These are phyloP conservation scores for Phytophthora hibernalis DNA, from an alignment of 352 stramenopile genomes.

Conservation along the genomic window DNA sequence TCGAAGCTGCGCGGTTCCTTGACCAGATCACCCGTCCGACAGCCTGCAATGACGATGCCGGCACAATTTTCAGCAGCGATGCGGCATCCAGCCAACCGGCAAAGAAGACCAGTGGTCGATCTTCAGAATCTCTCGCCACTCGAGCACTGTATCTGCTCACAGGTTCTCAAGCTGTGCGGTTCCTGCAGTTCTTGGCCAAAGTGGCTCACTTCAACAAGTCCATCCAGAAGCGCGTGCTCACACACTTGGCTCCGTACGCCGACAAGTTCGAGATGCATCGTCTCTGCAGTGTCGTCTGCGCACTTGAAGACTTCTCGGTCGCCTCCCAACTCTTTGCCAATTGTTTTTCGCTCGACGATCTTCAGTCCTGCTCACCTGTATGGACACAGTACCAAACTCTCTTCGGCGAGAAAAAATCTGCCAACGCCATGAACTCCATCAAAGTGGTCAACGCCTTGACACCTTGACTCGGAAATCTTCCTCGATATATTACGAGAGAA, in stretches of 20 bases:
- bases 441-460: background rate
- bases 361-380: slow-evolving; percentile 43
- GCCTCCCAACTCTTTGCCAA: slow-evolving; percentile 48
- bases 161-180: slow-evolving; percentile 55
- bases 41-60: slow-evolving; percentile 5
- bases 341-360: slow-evolving; percentile 31
- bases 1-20: slow-evolving; percentile 69
- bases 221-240: slow-evolving; percentile 55
- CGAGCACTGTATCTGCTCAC: slow-evolving; percentile 68
- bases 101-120: slow-evolving; percentile 10
- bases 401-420: slow-evolving; percentile 45
- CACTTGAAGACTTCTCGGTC: slow-evolving; percentile 51
- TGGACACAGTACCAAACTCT: slow-evolving; percentile 64
- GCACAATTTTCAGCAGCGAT: slow-evolving; percentile 8
- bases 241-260: slow-evolving; percentile 53
- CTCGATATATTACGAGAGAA: slow-evolving; percentile 1
- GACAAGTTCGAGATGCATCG: slow-evolving; percentile 57
- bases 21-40: slow-evolving; percentile 56
- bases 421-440: slow-evolving; percentile 23
- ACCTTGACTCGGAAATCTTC: background rate
- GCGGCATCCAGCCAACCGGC: background rate
- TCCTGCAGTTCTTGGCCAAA: slow-evolving; percentile 78
- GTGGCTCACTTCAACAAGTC: slow-evolving; percentile 66
- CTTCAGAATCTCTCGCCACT: slow-evolving; percentile 29
- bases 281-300: slow-evolving; percentile 52